These are phyloP conservation scores for Anacardium occidentale DNA, from an alignment of 345 rosid genomes.

Conservation along the genomic window DNA sequence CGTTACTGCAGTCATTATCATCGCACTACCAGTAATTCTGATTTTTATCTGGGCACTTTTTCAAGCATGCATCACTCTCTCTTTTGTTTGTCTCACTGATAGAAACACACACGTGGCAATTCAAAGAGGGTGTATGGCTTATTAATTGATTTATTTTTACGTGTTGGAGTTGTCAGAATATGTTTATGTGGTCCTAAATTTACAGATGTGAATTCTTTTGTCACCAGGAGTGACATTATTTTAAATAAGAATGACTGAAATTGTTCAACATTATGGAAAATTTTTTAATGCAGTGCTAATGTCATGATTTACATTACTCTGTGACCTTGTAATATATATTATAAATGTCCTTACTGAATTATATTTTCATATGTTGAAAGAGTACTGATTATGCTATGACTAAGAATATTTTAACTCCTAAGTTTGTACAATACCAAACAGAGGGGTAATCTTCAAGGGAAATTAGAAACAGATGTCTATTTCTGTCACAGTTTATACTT, in stretches of 20 bases:
- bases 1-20: slow-evolving; percentile 55
- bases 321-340: background rate
- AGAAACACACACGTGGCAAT: background rate
- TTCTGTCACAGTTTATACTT: background rate
- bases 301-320: background rate
- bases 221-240: background rate
- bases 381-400: background rate
- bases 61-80: background rate
- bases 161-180: background rate
- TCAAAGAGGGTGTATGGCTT: background rate
- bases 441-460: background rate
- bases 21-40: slow-evolving; percentile 44
- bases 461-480: background rate
- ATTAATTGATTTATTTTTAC: background rate
- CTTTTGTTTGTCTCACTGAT: too few species aligned
- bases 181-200: background rate
- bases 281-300: background rate
- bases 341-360: background rate
- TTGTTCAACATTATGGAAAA: background rate
- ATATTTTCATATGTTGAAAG: background rate
- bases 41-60: background rate
- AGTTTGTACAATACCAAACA: background rate
- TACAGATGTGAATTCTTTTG: background rate
- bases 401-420: background rate
- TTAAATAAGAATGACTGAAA: background rate